Evolutionary conservation across 164 flowering plant species (phyloP).

Genomic region (Malania oleifera): DNA sequence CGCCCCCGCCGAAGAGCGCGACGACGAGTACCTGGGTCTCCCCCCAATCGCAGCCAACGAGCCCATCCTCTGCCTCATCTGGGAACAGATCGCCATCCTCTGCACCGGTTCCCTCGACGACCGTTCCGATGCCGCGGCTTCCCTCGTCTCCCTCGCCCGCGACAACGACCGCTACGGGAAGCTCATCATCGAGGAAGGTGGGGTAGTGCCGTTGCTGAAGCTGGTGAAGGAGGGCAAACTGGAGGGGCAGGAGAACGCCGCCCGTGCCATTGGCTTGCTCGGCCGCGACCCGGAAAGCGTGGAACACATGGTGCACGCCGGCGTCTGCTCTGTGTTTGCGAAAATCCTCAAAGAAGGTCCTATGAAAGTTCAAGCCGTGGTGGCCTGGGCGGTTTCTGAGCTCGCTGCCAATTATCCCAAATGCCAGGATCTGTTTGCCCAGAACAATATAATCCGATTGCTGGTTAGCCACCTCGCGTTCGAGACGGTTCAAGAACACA

Average conservation of each 20-base stretch:
- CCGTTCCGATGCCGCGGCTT: conserved; percentile 49
- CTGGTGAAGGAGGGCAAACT: conserved; percentile 39
- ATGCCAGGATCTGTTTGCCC: conserved; percentile 49
- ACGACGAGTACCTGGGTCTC: conserved; percentile 31
- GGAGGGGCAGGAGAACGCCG: conserved; percentile 61
- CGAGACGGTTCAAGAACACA: conserved; percentile 56
- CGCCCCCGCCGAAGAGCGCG: conserved; percentile 27
- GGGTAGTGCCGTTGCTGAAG: conserved; percentile 42
- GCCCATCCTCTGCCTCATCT: conserved; percentile 40
- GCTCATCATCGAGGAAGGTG: conserved; percentile 57
- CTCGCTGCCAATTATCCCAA: conserved; percentile 34
- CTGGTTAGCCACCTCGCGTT: conserved; percentile 51
- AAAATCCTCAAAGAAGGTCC: conserved; percentile 55
- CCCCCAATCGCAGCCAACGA: conserved; percentile 49
- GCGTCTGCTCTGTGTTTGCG: conserved; percentile 44
- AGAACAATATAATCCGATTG: conserved; percentile 40
- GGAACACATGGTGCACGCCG: conserved; percentile 46
- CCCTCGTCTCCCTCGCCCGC: conserved; percentile 45
- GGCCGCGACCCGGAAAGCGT: conserved; percentile 53
- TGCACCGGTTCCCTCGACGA: conserved; percentile 38
- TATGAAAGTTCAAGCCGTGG: conserved; percentile 51
- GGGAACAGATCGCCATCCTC: conserved; percentile 46
- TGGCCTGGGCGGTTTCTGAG: conserved; percentile 56
- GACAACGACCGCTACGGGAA: conserved; percentile 53
- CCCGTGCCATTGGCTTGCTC: conserved; percentile 42